These are phyloP conservation scores for Neurospora sp. DNA, from an alignment of 495 filamentous ascomycete species.

Conservation along the genomic window DNA sequence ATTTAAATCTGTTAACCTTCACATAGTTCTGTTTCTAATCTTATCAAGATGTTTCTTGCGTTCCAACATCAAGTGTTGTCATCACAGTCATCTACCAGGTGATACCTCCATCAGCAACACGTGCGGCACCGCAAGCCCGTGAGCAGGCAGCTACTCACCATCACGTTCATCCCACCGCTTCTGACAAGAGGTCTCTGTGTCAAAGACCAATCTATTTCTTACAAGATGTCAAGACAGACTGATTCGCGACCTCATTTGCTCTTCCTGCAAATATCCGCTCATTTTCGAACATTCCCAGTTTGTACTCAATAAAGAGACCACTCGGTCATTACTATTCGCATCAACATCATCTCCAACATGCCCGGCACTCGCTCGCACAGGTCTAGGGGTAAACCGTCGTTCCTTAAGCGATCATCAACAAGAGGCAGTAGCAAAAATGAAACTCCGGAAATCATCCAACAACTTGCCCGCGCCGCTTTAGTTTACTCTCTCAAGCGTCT, in stretches of 20 bases:
- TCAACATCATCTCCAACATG: not conserved
- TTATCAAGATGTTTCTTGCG: not conserved
- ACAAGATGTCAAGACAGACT: not conserved
- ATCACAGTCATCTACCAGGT: not conserved
- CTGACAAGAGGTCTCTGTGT: not conserved
- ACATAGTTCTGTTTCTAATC: not conserved
- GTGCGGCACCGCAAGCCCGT: not conserved
- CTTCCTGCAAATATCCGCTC: not conserved
- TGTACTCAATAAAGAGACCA: not conserved
- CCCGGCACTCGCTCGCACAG: not conserved
- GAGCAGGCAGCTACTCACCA: not conserved
- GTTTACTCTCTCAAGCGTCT: conserved; percentile 15
- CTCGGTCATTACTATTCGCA: not conserved
- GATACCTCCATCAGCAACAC: not conserved
- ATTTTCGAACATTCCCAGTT: not conserved
- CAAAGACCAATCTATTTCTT: not conserved
- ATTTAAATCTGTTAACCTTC: not conserved
- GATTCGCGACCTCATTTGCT: not conserved
- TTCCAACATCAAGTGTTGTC: not conserved
- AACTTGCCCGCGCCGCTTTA: conserved; percentile 16
- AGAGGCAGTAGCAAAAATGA: not conserved
- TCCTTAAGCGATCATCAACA: not conserved
- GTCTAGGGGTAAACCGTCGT: not conserved
- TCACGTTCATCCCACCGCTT: not conserved
- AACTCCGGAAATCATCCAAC: conserved; percentile 12